These are phyloP conservation scores for Hypoxylon sp. DNA, from an alignment of 2,329 filamentous ascomycete species.

Conservation along the genomic window DNA sequence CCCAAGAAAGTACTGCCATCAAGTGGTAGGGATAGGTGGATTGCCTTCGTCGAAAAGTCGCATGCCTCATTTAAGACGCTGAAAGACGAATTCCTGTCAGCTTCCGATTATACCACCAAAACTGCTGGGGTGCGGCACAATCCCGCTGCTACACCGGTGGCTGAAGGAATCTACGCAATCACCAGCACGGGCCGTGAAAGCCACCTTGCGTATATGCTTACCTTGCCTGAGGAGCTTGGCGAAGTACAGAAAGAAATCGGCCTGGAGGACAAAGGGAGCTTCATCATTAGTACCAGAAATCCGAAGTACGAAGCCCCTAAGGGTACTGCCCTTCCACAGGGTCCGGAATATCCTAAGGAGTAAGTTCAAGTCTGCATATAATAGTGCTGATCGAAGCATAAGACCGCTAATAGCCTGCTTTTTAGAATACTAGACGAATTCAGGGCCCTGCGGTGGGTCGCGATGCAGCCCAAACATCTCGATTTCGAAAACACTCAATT, in stretches of 20 bases:
- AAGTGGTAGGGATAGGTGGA: conserved; percentile 78
- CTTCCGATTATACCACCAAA: conserved; percentile 80
- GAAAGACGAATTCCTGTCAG: conserved; percentile 79
- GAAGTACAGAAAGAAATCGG: conserved; percentile 84
- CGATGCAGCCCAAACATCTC: conserved; percentile 79
- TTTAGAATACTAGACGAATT: conserved; percentile 79
- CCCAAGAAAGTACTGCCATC: conserved; percentile 88
- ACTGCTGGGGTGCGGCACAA: conserved; percentile 78
- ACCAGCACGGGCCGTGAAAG: conserved; percentile 79
- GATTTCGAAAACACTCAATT: conserved; percentile 83
- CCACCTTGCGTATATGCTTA: conserved; percentile 85
- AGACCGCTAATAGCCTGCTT: conserved; percentile 34
- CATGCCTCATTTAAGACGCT: conserved; percentile 76
- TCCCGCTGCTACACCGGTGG: conserved; percentile 81
- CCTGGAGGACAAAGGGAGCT: conserved; percentile 79
- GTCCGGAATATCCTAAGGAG: conserved; percentile 79
- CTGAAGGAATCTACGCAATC: conserved; percentile 88
- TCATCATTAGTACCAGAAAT: conserved; percentile 85
- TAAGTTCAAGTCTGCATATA: conserved; percentile 58
- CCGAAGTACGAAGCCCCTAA: conserved; percentile 77
- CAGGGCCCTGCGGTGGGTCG: conserved; percentile 78
- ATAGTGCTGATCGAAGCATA: background rate
- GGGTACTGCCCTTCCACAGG: conserved; percentile 73
- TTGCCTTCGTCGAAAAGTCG: conserved; percentile 86
- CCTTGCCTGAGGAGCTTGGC: conserved; percentile 77